Base-by-base conservation (phyloP, 495 filamentous ascomycete genomes). In the Emericellopsis terricola region DNA sequence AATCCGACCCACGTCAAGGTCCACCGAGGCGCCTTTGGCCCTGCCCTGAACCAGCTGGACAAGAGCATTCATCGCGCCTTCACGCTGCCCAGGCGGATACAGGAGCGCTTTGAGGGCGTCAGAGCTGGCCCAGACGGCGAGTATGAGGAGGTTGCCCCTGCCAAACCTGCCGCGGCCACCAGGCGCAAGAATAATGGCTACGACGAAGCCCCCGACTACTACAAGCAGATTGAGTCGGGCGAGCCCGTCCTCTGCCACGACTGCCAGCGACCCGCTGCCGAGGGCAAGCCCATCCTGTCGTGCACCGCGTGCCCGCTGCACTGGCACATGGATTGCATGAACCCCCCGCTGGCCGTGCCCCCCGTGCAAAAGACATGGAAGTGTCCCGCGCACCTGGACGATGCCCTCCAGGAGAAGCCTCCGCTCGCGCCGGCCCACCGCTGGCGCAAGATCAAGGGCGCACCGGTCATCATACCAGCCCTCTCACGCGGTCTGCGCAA, bases 261-360 rank as follows among this genome's bases (percentile, higher is more conserved):
- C 15, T 94, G 86, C 52, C 60, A 73, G 29, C 64, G 62, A 40
- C 64, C 70, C 15, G 62, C 69, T 19, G 44, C 64, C 10, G 62
- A 64, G 34, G 57, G 56, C 43, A 54, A 45, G 56, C 69, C 71
- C 38, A 82, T 87, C 28, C 72, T 91, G 38, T 68, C 74, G 4
- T 94, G 85, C 55, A 81, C 81, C 44, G 76, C 73, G 41, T 97
- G 89, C 50, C 65, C 67, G 2, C 60, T 78, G 15, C 65, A 67
- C 21, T 97, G 84, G 73, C 89, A 97, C 56, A 57, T 94, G 11
- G 87, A 96, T 55, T 97, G 89, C 53, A 57, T 89, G 11, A 72
- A 85, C 48, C 81, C 83, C 2, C 91, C 91, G 18, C 49, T 86
- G 48, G 73, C 85, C 18, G 67, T 73, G 31, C 79, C 81, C 10